Evolutionary conservation across 257 asterid species (phyloP).

Genomic region (Nicotiana attenuata): DNA sequence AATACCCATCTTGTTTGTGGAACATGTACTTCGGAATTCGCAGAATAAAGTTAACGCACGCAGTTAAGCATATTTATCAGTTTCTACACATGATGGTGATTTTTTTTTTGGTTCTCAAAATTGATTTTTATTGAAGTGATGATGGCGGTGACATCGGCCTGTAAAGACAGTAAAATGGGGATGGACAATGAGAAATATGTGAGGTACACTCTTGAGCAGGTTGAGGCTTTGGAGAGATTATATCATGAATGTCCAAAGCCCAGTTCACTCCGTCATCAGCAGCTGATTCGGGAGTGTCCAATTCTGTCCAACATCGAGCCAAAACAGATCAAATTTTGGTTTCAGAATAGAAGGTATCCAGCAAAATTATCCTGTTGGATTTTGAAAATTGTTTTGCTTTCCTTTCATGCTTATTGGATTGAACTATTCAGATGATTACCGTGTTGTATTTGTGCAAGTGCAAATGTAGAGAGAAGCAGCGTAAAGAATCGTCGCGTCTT

Average conservation of each 20-base stretch:
- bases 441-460: background rate
- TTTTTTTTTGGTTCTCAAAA: background rate
- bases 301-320: conserved; percentile 94
- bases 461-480: conserved; percentile 95
- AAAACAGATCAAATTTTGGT: conserved; percentile 99
- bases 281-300: conserved; percentile 83
- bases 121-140: conserved; percentile 41
- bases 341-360: conserved; percentile 82
- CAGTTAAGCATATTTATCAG: no score
- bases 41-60: no score
- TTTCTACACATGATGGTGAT: no score
- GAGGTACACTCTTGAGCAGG: conserved; percentile 97
- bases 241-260: conserved; percentile 96
- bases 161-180: conserved; percentile 63
- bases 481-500: conserved; percentile 87
- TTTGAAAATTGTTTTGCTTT: background rate
- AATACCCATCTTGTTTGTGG: no score
- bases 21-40: no score
- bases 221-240: conserved; percentile 93
- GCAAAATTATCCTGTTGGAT: conserved; percentile 16
- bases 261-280: conserved; percentile 87
- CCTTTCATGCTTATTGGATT: background rate
- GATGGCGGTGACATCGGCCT: conserved; percentile 81
- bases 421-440: background rate
- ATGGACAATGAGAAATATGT: conserved; percentile 88